phyloP scores from a whole-genome alignment of 202 grass and related monocot genomes.

The Bolboschoenoplectus hybrid region DNA sequence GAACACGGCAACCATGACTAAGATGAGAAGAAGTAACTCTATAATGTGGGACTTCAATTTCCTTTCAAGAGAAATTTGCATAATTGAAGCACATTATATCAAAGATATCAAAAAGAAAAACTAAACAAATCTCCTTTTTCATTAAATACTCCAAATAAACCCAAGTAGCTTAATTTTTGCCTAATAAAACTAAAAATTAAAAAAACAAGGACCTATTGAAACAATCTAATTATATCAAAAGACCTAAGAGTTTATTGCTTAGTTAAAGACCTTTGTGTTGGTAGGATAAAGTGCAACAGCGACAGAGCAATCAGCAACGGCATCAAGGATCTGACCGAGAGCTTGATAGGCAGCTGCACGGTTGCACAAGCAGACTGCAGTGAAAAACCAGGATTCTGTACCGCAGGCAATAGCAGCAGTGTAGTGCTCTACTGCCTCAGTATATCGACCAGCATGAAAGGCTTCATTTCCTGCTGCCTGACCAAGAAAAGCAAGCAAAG shows the following conservation, averaged over 20 bases:
- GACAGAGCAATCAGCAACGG: conserved; percentile 88
- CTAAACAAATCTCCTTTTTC: background rate
- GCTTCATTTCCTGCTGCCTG: conserved; percentile 87
- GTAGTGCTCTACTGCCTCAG: conserved; percentile 80
- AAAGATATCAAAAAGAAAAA: background rate
- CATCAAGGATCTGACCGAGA: conserved; percentile 74
- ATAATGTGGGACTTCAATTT: background rate
- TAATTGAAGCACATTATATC: background rate
- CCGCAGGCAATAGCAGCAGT: conserved; percentile 65
- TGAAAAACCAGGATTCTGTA: conserved; percentile 62
- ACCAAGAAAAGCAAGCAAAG: conserved; percentile 39
- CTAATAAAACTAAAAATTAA: background rate
- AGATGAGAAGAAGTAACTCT: background rate
- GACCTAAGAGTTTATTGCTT: background rate
- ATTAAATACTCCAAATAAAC: background rate
- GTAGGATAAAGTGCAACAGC: conserved; percentile 72
- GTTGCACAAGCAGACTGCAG: conserved; percentile 85
- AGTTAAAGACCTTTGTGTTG: conserved; percentile 74
- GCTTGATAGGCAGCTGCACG: conserved; percentile 84
- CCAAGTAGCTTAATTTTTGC: background rate
- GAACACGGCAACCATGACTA: conserved; percentile 34
- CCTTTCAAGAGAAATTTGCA: background rate
- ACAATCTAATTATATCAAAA: background rate
- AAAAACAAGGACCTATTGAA: background rate
- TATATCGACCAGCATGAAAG: conserved; percentile 81